phyloP scores from a whole-genome alignment of 177 flowering plant genomes.

The Vitis hybrid region DNA sequence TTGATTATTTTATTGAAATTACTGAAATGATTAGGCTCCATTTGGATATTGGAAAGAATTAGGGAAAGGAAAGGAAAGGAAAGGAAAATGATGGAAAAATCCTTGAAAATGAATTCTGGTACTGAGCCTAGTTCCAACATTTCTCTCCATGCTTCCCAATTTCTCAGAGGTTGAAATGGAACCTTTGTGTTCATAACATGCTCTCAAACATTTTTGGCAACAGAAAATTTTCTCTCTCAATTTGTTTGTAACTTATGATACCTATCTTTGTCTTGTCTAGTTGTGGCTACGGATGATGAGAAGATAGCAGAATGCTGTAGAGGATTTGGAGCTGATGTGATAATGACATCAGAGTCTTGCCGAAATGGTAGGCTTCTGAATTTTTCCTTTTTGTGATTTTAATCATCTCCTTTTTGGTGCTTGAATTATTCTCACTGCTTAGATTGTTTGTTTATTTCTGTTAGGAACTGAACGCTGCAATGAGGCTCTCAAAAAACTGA shows the following conservation, averaged over 20 bases:
- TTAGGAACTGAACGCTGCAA: conserved; percentile 70
- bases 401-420: neutral
- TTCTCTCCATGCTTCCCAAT: too few relatives aligned
- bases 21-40: too few relatives aligned
- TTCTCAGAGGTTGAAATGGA: too few relatives aligned
- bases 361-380: conserved; percentile 45
- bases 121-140: too few relatives aligned
- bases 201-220: neutral
- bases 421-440: neutral
- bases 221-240: neutral
- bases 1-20: too few relatives aligned
- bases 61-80: too few relatives aligned
- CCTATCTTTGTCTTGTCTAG: conserved; percentile 23
- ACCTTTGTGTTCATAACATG: too few relatives aligned
- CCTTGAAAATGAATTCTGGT: too few relatives aligned
- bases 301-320: conserved; percentile 75
- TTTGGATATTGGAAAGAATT: too few relatives aligned
- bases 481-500: conserved; percentile 66
- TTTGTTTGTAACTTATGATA: neutral
- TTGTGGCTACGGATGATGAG: conserved; percentile 81
- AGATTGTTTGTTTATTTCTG: neutral
- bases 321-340: conserved; percentile 76
- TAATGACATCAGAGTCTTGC: conserved; percentile 77
- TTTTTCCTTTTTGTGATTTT: neutral
- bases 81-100: too few relatives aligned